Conservation (phyloP, 2,329 filamentous ascomycete genomes). For the Monilinia fructicola region DNA sequence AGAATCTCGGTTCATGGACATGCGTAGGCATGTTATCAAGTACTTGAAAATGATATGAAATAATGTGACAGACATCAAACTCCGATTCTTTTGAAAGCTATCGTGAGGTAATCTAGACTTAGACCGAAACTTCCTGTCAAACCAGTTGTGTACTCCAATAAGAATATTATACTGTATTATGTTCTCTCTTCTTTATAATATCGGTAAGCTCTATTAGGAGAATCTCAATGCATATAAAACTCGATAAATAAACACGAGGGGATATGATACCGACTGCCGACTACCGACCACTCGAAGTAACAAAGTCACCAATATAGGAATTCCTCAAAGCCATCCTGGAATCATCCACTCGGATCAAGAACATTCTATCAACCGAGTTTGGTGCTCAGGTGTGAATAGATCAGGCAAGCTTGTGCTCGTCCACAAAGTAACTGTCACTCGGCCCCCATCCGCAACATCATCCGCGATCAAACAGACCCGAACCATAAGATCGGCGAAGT, state of each 20-base stretch:
- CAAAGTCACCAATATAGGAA: no score
- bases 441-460: not conserved
- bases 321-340: not conserved
- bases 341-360: not conserved
- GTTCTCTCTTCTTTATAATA: not conserved
- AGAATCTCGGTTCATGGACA: not conserved
- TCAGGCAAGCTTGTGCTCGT: not conserved
- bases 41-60: not conserved
- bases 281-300: no score
- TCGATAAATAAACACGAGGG: no score
- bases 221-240: not conserved
- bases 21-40: not conserved
- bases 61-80: not conserved
- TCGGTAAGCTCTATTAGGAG: no score
- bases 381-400: not conserved
- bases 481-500: slow-evolving; percentile 8
- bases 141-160: not conserved
- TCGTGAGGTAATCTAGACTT: not conserved
- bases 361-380: not conserved
- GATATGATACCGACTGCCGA: no score
- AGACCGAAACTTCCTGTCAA: not conserved
- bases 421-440: no score
- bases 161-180: not conserved
- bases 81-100: not conserved
- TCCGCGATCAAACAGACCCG: not conserved